Conservation (phyloP, 306 rosid genomes). For the Canavalia gladiata region DNA sequence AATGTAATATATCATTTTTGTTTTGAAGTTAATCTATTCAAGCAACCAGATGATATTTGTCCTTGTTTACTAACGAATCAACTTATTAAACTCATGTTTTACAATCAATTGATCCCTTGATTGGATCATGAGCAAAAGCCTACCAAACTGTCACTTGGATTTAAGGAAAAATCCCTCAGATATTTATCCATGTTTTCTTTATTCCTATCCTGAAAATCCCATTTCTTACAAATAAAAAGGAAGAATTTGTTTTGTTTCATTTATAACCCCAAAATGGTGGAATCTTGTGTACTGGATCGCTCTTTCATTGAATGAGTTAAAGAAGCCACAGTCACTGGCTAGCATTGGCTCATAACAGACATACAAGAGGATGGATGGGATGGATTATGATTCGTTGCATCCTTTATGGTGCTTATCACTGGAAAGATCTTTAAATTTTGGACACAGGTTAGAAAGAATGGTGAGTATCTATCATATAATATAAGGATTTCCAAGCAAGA, state of each 20-base stretch:
- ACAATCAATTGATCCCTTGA: constrained; percentile 12
- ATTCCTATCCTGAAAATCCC: not conserved
- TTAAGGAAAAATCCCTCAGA: not conserved
- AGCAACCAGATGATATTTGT: not conserved
- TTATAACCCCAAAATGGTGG: not conserved
- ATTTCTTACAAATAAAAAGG: not conserved
- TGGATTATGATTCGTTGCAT: not conserved
- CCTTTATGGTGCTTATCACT: not conserved
- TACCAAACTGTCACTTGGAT: not conserved
- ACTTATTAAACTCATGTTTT: constrained; percentile 21
- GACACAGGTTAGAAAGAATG: constrained; percentile 6
- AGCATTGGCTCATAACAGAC: not conserved
- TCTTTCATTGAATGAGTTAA: not conserved
- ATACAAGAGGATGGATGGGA: not conserved
- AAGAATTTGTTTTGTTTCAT: not conserved
- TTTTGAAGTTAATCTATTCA: constrained; percentile 5
- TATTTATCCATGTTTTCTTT: not conserved
- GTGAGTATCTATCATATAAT: not conserved
- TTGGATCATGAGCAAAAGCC: constrained; percentile 18
- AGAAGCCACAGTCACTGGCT: not conserved
- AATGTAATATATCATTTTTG: not conserved
- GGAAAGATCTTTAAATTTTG: constrained; percentile 28
- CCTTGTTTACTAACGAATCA: constrained; percentile 14
- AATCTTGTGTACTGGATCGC: not conserved
- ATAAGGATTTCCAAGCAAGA: constrained; percentile 20